These are phyloP conservation scores for Eucalyptus brandiana DNA, from an alignment of 345 rosid species.

Conservation along the genomic window DNA sequence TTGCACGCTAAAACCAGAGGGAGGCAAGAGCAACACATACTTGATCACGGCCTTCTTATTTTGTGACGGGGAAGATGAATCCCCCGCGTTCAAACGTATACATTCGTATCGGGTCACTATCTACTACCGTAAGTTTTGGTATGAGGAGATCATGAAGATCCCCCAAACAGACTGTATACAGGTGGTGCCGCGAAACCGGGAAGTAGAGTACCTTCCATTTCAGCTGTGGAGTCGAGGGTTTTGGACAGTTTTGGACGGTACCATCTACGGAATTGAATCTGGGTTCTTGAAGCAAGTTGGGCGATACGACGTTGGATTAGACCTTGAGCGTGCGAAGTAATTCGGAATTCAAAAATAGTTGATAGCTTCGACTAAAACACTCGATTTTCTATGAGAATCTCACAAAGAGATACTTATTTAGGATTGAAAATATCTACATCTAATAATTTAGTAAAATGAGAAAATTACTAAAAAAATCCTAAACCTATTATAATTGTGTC, in stretches of 20 bases:
- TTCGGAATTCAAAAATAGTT: neutral
- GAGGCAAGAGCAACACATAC: neutral
- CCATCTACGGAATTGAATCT: neutral
- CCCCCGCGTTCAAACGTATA: constrained; percentile 4
- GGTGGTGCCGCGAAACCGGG: constrained; percentile 1
- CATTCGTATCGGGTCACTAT: neutral
- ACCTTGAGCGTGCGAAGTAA: neutral
- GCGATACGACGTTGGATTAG: neutral
- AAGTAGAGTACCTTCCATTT: constrained; percentile 7
- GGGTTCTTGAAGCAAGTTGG: neutral
- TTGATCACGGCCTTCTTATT: neutral
- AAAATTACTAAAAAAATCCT: no score
- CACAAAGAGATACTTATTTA: neutral
- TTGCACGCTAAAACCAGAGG: neutral
- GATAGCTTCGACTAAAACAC: neutral
- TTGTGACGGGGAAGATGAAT: neutral
- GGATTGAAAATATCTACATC: no score
- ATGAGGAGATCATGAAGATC: neutral
- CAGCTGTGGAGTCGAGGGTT: neutral
- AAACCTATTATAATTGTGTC: no score
- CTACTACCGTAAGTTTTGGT: neutral
- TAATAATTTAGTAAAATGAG: no score
- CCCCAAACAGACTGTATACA: neutral
- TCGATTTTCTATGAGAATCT: neutral
- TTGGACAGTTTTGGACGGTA: neutral